Conservation (phyloP, 257 asterid genomes). For the Fraxinus quadrangulata region DNA sequence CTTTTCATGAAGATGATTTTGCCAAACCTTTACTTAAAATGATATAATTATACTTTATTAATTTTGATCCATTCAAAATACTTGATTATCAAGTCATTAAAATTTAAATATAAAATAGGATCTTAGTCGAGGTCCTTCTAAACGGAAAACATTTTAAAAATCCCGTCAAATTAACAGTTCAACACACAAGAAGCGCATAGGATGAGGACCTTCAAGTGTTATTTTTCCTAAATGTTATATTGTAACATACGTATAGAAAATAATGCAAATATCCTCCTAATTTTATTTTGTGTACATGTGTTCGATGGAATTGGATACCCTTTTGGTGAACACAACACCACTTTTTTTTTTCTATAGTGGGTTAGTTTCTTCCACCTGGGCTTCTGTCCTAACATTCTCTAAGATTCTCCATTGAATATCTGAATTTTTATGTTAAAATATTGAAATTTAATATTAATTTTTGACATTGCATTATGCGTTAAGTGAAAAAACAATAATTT, state of each 20-base stretch:
- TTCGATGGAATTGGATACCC: background rate
- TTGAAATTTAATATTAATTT: background rate
- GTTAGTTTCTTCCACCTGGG: background rate
- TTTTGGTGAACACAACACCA: background rate
- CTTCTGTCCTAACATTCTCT: slow-evolving; percentile 25
- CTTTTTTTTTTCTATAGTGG: background rate
- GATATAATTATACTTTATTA: background rate
- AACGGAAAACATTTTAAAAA: too few species aligned
- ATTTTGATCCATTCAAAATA: background rate
- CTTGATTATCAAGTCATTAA: too few species aligned
- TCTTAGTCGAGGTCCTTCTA: too few species aligned
- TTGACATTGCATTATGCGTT: slow-evolving; percentile 6
- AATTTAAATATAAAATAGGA: too few species aligned
- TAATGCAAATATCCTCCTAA: too few species aligned
- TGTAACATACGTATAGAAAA: too few species aligned
- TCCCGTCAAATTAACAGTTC: too few species aligned
- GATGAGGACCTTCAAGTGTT: too few species aligned
- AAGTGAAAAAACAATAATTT: slow-evolving; percentile 20
- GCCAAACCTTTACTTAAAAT: background rate
- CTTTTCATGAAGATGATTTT: background rate
- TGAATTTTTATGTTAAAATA: background rate
- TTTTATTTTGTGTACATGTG: too few species aligned
- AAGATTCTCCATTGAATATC: slow-evolving; percentile 26
- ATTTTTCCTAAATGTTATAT: background rate
- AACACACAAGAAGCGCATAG: too few species aligned